Percentiles rank a stretch among this genome's conserved stretches.
Conservation (phyloP, 139 green algal species). For the Tetradesmus obliquus region DNA sequence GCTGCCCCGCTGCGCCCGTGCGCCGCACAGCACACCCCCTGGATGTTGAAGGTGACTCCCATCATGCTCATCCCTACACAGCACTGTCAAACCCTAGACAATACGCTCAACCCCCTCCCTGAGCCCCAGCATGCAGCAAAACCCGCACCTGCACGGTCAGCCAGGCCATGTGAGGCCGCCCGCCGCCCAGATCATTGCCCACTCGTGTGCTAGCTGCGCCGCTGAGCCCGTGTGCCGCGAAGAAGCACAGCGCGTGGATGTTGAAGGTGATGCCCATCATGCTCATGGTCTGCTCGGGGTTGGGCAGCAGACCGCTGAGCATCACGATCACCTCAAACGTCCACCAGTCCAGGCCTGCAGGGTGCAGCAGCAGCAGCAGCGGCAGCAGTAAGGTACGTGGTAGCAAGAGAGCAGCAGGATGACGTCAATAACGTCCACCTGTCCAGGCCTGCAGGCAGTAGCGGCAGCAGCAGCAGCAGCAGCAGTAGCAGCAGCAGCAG, state of each 20-base stretch:
- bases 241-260: conserved; percentile 74
- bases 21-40: conserved; percentile 73
- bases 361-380: background rate
- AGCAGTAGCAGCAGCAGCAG: background rate
- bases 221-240: conserved; percentile 67
- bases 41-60: conserved; percentile 80
- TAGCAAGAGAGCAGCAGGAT: background rate
- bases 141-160: conserved; percentile 55
- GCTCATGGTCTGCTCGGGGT: conserved; percentile 55
- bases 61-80: conserved; percentile 72
- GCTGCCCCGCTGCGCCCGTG: conserved; percentile 67
- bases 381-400: background rate
- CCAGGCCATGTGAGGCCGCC: conserved; percentile 59
- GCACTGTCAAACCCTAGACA: background rate
- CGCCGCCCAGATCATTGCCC: conserved; percentile 70
- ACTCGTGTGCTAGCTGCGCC: conserved; percentile 70
- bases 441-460: background rate
- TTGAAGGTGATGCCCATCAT: conserved; percentile 85
- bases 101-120: background rate
- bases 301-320: conserved; percentile 63
- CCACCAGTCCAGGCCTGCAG: conserved; percentile 75
- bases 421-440: background rate
- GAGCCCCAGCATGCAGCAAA: background rate
- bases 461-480: background rate
- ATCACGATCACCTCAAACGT: conserved; percentile 84